These are phyloP conservation scores for Dryas octopetala DNA, from an alignment of 306 rosid species.

Conservation along the genomic window DNA sequence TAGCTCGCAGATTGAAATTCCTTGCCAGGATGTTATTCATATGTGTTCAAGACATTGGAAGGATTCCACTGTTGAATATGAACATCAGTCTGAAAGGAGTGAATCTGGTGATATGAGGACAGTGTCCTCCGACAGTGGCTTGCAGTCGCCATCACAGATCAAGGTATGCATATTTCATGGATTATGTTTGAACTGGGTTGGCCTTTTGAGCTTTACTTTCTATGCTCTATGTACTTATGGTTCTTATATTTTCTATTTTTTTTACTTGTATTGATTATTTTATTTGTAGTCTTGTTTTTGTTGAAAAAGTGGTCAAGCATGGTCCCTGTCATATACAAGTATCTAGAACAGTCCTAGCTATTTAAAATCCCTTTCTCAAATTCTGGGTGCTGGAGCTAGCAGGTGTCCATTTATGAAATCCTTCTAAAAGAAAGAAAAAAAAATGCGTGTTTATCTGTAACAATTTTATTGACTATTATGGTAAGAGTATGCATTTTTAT, in stretches of 20 bases:
- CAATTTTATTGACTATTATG: not conserved
- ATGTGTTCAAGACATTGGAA: conserved; percentile 53
- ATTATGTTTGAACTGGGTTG: not conserved
- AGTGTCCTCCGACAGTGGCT: conserved; percentile 35
- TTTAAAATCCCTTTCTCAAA: conserved; percentile 3
- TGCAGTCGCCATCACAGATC: conserved; percentile 32
- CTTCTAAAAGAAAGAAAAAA: not conserved
- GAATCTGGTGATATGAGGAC: conserved; percentile 39
- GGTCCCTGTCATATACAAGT: not conserved
- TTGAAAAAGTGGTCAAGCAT: not conserved
- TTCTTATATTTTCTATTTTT: no score
- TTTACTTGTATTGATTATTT: not conserved
- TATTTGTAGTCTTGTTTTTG: not conserved
- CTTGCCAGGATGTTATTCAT: conserved; percentile 59
- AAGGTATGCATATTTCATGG: conserved; percentile 44
- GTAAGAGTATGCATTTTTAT: not conserved
- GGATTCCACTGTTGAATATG: conserved; percentile 47
- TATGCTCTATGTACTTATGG: not conserved
- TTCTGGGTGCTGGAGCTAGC: not conserved
- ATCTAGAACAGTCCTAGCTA: not conserved
- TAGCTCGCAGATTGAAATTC: conserved; percentile 67
- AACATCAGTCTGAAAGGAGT: conserved; percentile 34
- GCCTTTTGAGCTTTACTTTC: not conserved
- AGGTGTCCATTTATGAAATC: not conserved
- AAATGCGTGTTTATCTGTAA: not conserved